These are phyloP conservation scores for Leccinum arenicola DNA, from an alignment of 768 basidiomycete genomes.

Conservation along the genomic window DNA sequence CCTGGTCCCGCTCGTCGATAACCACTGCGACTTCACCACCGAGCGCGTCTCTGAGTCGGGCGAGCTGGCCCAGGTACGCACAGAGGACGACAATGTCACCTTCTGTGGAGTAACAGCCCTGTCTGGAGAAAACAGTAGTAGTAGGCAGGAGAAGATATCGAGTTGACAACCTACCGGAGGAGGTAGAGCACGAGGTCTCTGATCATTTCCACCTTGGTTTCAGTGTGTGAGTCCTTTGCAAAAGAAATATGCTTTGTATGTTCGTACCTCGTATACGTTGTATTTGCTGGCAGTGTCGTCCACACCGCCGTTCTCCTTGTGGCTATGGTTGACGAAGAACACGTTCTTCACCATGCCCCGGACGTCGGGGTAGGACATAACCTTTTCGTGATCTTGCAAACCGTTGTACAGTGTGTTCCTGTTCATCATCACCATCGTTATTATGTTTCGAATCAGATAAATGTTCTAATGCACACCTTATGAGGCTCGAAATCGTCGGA, in stretches of 20 bases:
- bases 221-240: background rate
- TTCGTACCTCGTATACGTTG: constrained; percentile 74
- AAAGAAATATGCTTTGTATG: background rate
- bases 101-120: constrained; percentile 44
- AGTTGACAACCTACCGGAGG: constrained; percentile 29
- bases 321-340: constrained; percentile 63
- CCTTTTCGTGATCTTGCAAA: constrained; percentile 55
- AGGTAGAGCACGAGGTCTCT: constrained; percentile 53
- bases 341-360: constrained; percentile 62
- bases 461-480: constrained; percentile 11
- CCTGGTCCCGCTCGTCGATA: constrained; percentile 69
- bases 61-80: constrained; percentile 52
- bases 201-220: constrained; percentile 43
- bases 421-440: background rate
- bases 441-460: background rate
- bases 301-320: constrained; percentile 55
- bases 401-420: constrained; percentile 61
- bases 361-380: constrained; percentile 50
- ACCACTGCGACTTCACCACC: constrained; percentile 52
- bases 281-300: constrained; percentile 67
- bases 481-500: constrained; percentile 59
- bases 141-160: background rate
- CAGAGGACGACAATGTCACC: constrained; percentile 56
- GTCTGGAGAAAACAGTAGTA: constrained; percentile 27
- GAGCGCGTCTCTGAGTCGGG: constrained; percentile 42